These are phyloP conservation scores for Solanum dulcamara DNA, from an alignment of 257 asterid genomes.

Conservation along the genomic window DNA sequence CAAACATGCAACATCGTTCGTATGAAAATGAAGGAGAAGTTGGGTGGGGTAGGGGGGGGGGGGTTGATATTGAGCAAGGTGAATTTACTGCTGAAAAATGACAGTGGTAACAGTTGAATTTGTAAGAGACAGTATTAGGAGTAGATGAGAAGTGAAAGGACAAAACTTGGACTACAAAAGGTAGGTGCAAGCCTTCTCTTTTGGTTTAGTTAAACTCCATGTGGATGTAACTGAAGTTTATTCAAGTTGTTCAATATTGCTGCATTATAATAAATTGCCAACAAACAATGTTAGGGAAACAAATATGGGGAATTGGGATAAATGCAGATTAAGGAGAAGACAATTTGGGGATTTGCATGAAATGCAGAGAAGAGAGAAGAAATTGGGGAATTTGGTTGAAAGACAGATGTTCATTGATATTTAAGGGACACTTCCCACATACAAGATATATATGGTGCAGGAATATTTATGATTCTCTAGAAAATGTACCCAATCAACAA, in stretches of 20 bases:
- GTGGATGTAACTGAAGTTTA: background rate
- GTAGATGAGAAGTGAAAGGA: background rate
- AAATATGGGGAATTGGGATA: background rate
- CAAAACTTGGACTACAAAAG: background rate
- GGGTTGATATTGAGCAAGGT: background rate
- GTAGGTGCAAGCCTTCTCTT: background rate
- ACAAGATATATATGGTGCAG: background rate
- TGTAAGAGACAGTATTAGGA: background rate
- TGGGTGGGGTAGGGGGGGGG: background rate
- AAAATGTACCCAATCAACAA: background rate
- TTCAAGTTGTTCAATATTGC: background rate
- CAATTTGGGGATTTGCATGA: background rate
- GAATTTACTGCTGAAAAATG: background rate
- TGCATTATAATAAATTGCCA: background rate
- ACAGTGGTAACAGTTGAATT: background rate
- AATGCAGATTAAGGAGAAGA: background rate
- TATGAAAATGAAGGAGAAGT: background rate
- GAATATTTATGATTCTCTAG: background rate
- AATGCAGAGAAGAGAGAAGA: background rate
- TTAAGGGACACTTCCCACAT: background rate
- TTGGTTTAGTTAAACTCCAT: background rate
- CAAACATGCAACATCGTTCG: background rate
- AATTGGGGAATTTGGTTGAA: background rate
- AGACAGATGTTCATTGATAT: background rate
- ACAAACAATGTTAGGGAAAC: background rate